Percentiles rank a stretch among this genome's conserved stretches.
phyloP scores from a whole-genome alignment of 2,329 filamentous ascomycete species.

The Penicillium sp. region DNA sequence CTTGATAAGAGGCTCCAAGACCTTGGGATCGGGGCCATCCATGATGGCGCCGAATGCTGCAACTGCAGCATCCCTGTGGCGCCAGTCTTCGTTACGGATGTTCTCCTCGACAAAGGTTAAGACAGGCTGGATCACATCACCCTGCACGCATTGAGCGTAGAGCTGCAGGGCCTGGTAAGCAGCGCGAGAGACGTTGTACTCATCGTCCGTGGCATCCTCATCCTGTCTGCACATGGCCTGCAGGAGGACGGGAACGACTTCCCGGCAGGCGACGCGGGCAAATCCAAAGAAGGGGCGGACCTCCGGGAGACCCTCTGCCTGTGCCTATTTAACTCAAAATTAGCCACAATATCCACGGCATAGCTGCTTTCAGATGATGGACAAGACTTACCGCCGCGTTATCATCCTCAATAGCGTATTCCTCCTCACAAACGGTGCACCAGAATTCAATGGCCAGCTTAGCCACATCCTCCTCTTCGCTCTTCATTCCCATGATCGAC shows the following conservation, averaged over 20 bases:
- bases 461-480: slow-evolving; percentile 89
- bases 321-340: slow-evolving; percentile 40
- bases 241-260: slow-evolving; percentile 87
- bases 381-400: slow-evolving; percentile 58
- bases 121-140: slow-evolving; percentile 74
- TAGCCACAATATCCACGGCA: too few relatives aligned
- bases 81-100: slow-evolving; percentile 86
- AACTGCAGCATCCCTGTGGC: slow-evolving; percentile 85
- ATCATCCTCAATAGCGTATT: slow-evolving; percentile 95
- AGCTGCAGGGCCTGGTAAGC: slow-evolving; percentile 94
- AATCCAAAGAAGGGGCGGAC: slow-evolving; percentile 94
- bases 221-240: slow-evolving; percentile 90
- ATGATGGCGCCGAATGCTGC: slow-evolving; percentile 97
- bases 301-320: slow-evolving; percentile 66
- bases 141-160: slow-evolving; percentile 83
- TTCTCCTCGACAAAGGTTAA: slow-evolving; percentile 86
- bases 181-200: slow-evolving; percentile 92
- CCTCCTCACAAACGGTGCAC: slow-evolving; percentile 99
- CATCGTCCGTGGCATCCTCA: slow-evolving; percentile 89
- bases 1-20: slow-evolving; percentile 87
- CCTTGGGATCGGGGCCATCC: slow-evolving; percentile 91
- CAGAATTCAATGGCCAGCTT: slow-evolving; percentile 98
- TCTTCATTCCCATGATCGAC: slow-evolving; percentile 98
- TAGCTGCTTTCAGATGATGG: too few relatives aligned
- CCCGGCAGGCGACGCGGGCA: slow-evolving; percentile 78